Conservation (phyloP, 2,329 filamentous ascomycete genomes). For the Atkinsonella hypoxylon region DNA sequence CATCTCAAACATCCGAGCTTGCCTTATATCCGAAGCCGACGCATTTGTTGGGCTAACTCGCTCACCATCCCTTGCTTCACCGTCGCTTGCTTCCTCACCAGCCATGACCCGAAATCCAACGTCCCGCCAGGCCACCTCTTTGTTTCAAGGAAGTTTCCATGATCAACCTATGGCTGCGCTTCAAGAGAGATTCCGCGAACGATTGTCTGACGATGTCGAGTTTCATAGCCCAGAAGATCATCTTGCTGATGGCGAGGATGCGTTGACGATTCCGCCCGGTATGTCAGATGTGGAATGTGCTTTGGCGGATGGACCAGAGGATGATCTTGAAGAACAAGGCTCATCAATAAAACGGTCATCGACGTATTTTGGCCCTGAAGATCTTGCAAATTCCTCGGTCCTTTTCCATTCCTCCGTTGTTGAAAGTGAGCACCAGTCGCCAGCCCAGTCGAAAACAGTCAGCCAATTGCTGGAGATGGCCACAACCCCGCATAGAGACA, state of each 20-base stretch:
- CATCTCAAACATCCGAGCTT: conserved; percentile 51
- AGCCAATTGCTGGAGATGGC: conserved; percentile 1
- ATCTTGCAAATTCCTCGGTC: not conserved
- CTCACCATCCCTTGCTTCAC: conserved; percentile 38
- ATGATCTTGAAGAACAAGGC: conserved; percentile 23
- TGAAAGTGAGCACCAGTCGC: conserved; percentile 7
- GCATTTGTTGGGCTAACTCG: conserved; percentile 49
- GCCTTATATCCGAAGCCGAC: conserved; percentile 55
- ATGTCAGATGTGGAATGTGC: conserved; percentile 17
- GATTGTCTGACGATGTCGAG: conserved; percentile 11
- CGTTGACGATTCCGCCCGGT: conserved; percentile 45
- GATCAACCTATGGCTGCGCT: conserved; percentile 15
- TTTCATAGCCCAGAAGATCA: conserved; percentile 13
- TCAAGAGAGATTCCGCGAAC: conserved; percentile 15
- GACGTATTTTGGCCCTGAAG: conserved; percentile 25
- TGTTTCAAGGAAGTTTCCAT: conserved; percentile 17
- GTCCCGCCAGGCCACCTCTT: conserved; percentile 18
- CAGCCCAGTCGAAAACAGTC: conserved; percentile 8
- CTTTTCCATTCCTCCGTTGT: conserved; percentile 18
- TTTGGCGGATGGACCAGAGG: conserved; percentile 24
- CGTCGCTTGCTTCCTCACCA: conserved; percentile 39
- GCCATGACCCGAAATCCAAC: conserved; percentile 27
- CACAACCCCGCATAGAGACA: not conserved
- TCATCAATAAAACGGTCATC: conserved; percentile 44
- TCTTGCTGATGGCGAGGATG: conserved; percentile 41